Percentiles rank a stretch among this genome's conserved stretches.
These are phyloP conservation scores for Heterobasidion occidentale DNA, from an alignment of 1,284 basidiomycete genomes.

Conservation along the genomic window DNA sequence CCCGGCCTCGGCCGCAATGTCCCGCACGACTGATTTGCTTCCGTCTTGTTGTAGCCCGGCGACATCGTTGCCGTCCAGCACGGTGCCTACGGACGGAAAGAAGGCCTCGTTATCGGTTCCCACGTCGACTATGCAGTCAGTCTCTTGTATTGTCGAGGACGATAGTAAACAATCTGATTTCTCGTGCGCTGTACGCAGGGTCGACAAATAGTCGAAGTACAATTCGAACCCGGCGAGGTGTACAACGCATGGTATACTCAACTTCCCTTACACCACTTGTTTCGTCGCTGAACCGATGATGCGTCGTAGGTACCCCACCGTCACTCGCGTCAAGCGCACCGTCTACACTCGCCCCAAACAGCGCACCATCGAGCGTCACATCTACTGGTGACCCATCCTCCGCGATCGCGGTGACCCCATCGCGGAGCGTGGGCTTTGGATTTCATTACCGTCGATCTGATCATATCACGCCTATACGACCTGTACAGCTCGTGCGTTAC, in stretches of 20 bases:
- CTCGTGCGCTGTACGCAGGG: slow-evolving; percentile 67
- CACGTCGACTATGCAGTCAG: slow-evolving; percentile 62
- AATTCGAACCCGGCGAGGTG: slow-evolving; percentile 58
- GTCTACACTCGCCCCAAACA: slow-evolving; percentile 48
- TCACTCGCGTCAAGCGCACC: slow-evolving; percentile 66
- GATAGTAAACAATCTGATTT: slow-evolving; percentile 29
- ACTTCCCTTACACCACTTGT: neutral
- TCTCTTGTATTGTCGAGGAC: slow-evolving; percentile 7
- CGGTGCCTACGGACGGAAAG: slow-evolving; percentile 49
- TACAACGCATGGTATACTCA: slow-evolving; percentile 57
- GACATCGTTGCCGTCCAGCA: slow-evolving; percentile 73
- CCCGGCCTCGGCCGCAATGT: neutral
- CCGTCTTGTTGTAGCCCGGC: slow-evolving; percentile 41
- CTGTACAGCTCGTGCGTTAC: neutral
- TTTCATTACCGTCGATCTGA: neutral
- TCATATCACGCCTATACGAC: neutral
- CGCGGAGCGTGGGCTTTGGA: neutral
- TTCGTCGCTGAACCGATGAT: neutral
- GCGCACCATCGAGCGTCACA: slow-evolving; percentile 54
- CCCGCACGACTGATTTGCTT: neutral
- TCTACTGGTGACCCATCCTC: slow-evolving; percentile 49
- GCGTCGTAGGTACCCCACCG: slow-evolving; percentile 50
- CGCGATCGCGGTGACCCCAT: neutral
- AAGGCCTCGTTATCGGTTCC: slow-evolving; percentile 70
- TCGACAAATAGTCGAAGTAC: slow-evolving; percentile 72